Evolutionary conservation across 2,329 filamentous ascomycete genomes (phyloP).

Genomic region (Calonectria crousiana): DNA sequence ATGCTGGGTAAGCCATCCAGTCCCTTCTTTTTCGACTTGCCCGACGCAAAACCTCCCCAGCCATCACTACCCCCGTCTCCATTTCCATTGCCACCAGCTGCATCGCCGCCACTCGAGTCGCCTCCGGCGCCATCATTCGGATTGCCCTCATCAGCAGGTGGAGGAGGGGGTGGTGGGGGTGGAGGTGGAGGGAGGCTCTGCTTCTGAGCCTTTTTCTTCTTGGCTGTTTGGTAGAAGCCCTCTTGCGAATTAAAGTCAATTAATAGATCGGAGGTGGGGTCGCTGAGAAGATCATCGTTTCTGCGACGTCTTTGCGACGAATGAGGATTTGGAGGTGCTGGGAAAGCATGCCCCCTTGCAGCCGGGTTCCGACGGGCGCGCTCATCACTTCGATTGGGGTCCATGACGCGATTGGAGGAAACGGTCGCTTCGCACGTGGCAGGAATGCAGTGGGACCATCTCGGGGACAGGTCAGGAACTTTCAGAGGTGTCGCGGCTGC

Average conservation of each 20-base stretch:
- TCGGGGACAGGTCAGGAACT: conserved; percentile 46
- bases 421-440: conserved; percentile 38
- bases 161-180: conserved; percentile 42
- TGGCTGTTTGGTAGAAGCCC: conserved; percentile 65
- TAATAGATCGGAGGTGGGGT: conserved; percentile 58
- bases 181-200: conserved; percentile 46
- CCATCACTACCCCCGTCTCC: conserved; percentile 54
- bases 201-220: conserved; percentile 69
- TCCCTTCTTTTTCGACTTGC: conserved; percentile 57
- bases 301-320: conserved; percentile 36
- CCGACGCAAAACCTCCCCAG: conserved; percentile 43
- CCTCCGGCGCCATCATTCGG: conserved; percentile 49
- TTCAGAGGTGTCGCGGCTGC: conserved; percentile 36
- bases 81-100: conserved; percentile 48
- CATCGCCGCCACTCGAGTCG: conserved; percentile 51
- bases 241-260: conserved; percentile 71
- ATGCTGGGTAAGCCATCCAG: conserved; percentile 44
- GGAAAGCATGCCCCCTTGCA: conserved; percentile 35
- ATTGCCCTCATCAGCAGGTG: conserved; percentile 40
- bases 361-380: conserved; percentile 44
- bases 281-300: conserved; percentile 55
- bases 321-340: conserved; percentile 36
- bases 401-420: conserved; percentile 41
- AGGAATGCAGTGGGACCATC: conserved; percentile 50
- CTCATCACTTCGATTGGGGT: conserved; percentile 48